Percentiles rank a stretch among this genome's conserved stretches.
Conservation (phyloP, 2,329 filamentous ascomycete species). For the Coniosporium tulheliwenetii region DNA sequence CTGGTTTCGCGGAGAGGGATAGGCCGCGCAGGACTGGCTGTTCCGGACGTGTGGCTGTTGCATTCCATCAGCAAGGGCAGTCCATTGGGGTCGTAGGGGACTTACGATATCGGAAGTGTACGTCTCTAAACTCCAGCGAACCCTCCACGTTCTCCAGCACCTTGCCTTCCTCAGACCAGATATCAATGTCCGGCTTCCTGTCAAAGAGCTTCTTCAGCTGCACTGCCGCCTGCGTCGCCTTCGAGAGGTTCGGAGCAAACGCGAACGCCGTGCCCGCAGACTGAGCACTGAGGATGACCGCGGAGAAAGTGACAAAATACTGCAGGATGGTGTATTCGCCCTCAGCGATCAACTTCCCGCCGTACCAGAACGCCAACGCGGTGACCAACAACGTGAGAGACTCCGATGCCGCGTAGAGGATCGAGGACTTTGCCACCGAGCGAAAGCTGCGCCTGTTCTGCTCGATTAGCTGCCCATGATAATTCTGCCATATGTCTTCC, state of each 20-base stretch:
- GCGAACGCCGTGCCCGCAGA: constrained; percentile 24
- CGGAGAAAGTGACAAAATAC: constrained; percentile 38
- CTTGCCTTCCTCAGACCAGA: background rate
- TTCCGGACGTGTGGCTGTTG: background rate
- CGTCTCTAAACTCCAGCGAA: background rate
- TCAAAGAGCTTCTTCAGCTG: background rate
- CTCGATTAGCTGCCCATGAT: constrained; percentile 39
- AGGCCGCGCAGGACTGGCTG: background rate
- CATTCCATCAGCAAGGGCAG: too few species aligned
- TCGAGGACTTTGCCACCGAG: constrained; percentile 43
- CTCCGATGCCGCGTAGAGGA: constrained; percentile 52
- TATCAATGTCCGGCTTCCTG: background rate
- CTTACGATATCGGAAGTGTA: background rate
- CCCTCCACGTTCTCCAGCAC: background rate
- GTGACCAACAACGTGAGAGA: constrained; percentile 48
- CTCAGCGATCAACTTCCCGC: constrained; percentile 19
- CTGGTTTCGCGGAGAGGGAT: constrained; percentile 7
- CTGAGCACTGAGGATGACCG: constrained; percentile 31
- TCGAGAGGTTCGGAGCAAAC: background rate
- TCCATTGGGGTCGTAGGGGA: too few species aligned
- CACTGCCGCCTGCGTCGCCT: background rate
- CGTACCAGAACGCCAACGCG: constrained; percentile 43
- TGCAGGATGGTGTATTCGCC: constrained; percentile 32
- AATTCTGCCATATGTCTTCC: constrained; percentile 45
- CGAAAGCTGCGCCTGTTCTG: constrained; percentile 49